Conservation (phyloP, 768 basidiomycete species). For the Boletellus sp. region DNA sequence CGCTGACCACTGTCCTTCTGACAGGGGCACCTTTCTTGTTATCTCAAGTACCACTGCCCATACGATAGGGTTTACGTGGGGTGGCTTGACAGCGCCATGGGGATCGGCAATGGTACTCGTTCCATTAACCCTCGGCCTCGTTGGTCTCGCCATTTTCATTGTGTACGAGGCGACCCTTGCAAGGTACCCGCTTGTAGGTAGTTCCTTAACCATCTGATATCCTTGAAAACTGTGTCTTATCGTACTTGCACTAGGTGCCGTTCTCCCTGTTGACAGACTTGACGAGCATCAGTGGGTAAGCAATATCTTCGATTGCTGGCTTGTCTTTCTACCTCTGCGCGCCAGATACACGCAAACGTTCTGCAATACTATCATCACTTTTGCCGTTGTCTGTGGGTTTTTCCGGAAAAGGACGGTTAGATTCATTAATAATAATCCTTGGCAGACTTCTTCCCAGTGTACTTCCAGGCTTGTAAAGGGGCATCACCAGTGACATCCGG, state of each 20-base stretch:
- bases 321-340: not conserved
- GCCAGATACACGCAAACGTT: slow-evolving; percentile 32
- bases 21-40: slow-evolving; percentile 36
- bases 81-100: slow-evolving; percentile 42
- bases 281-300: slow-evolving; percentile 31
- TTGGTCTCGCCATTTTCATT: slow-evolving; percentile 36
- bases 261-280: slow-evolving; percentile 29
- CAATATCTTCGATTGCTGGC: not conserved
- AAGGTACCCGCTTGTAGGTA: slow-evolving; percentile 32
- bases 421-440: not conserved
- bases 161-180: slow-evolving; percentile 36
- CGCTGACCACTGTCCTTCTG: not conserved
- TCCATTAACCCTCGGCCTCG: slow-evolving; percentile 39
- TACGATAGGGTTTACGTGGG: slow-evolving; percentile 39
- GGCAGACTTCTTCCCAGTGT: slow-evolving; percentile 39
- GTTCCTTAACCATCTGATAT: not conserved
- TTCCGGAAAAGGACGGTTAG: not conserved
- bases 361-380: slow-evolving; percentile 17
- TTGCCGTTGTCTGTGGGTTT: slow-evolving; percentile 22
- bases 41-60: slow-evolving; percentile 27
- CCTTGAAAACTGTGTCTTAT: not conserved
- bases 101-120: slow-evolving; percentile 35
- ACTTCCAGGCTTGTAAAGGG: slow-evolving; percentile 39
- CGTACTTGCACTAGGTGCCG: slow-evolving; percentile 26
- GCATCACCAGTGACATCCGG: slow-evolving; percentile 35